Evolutionary conservation across 1,284 basidiomycete species (phyloP).

Genomic region (Sporisorium scitamineum): DNA sequence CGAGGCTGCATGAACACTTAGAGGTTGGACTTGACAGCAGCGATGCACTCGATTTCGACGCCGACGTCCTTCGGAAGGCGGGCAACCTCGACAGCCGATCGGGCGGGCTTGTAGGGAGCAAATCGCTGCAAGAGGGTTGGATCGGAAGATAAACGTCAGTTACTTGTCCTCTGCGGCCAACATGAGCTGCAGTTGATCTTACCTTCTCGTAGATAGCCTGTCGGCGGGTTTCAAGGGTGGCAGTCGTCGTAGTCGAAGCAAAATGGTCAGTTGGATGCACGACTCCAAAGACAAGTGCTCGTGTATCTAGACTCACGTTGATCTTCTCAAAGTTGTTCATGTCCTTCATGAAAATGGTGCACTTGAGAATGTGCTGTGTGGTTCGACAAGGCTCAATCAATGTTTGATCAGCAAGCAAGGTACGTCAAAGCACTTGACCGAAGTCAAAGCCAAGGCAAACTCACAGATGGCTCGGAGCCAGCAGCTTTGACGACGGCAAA

Average conservation of each 20-base stretch:
- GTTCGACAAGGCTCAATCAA: not conserved
- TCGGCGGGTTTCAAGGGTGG: too few species aligned
- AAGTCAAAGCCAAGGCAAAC: not conserved
- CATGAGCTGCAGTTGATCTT: conserved; percentile 27
- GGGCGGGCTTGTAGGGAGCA: conserved; percentile 81
- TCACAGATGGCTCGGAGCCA: conserved; percentile 71
- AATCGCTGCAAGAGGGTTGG: conserved; percentile 31
- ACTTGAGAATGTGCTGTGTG: conserved; percentile 55
- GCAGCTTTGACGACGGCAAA: conserved; percentile 84
- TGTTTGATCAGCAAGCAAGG: not conserved
- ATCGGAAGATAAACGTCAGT: not conserved
- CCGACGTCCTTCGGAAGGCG: conserved; percentile 82
- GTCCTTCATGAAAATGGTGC: conserved; percentile 84
- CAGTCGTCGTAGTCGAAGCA: not conserved
- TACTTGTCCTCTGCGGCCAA: conserved; percentile 46
- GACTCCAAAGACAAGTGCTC: not conserved
- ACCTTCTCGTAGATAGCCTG: conserved; percentile 67
- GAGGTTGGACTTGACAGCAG: conserved; percentile 68
- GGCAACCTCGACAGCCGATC: conserved; percentile 80
- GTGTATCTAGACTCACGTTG: conserved; percentile 73
- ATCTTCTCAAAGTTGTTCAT: conserved; percentile 91
- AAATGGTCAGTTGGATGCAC: not conserved
- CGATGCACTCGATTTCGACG: conserved; percentile 92
- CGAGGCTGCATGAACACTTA: conserved; percentile 2
- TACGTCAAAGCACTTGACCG: not conserved